Evolutionary conservation across 352 stramenopile genomes (phyloP).

Genomic region (Phytophthora hybrid): DNA sequence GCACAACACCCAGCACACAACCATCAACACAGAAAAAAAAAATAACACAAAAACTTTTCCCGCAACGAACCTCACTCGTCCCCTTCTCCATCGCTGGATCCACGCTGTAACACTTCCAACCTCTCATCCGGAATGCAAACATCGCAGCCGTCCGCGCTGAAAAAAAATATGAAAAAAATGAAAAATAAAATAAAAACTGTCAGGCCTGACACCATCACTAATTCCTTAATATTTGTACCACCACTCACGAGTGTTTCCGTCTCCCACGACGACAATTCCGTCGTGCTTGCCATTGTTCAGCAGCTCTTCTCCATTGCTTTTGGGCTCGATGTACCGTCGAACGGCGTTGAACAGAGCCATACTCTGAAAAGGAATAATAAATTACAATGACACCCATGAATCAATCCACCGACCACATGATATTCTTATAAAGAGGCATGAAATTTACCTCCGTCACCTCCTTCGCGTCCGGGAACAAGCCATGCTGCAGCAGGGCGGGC

Average conservation of each 20-base stretch:
- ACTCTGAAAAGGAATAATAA: constrained; percentile 46
- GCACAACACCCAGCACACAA: constrained; percentile 4
- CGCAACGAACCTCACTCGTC: constrained; percentile 45
- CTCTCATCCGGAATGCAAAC: constrained; percentile 75
- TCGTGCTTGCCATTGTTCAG: constrained; percentile 43
- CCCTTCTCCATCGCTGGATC: constrained; percentile 79
- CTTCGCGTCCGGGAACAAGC: constrained; percentile 84
- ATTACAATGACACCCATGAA: neutral
- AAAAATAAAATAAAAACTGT: neutral
- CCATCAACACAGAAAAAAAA: neutral
- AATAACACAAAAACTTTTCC: neutral
- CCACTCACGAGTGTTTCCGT: constrained; percentile 78
- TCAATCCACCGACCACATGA: neutral
- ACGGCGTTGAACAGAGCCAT: constrained; percentile 89
- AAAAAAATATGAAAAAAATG: constrained; percentile 1
- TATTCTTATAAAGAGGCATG: neutral
- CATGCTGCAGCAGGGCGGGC: constrained; percentile 68
- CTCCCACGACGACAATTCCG: constrained; percentile 80
- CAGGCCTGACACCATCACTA: neutral
- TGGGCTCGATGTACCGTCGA: constrained; percentile 63
- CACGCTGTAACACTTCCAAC: constrained; percentile 84
- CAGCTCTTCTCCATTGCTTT: constrained; percentile 14
- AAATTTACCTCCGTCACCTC: constrained; percentile 78
- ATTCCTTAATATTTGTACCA: too few relatives aligned
- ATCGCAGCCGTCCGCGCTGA: constrained; percentile 78